A percentile compares a stretch with the other conserved stretches of the same genome.
Conservation (phyloP, 1,284 basidiomycete genomes). For the Xerocomus amazonicus region DNA sequence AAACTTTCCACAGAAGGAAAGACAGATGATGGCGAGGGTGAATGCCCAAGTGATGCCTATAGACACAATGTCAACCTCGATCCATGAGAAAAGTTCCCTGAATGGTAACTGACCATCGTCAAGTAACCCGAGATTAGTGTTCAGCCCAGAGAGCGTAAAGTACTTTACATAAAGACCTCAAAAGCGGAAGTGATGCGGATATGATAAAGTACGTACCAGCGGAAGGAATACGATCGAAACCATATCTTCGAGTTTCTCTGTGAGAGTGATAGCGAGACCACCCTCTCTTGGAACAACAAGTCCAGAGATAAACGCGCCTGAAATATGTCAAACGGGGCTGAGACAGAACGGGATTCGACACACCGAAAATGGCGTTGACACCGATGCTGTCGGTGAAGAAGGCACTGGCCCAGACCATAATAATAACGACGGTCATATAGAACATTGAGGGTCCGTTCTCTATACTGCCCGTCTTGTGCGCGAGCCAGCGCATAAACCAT, state of each 20-base stretch:
- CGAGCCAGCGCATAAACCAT: constrained; percentile 64
- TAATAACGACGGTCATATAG: constrained; percentile 75
- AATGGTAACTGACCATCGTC: constrained; percentile 48
- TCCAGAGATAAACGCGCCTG: constrained; percentile 83
- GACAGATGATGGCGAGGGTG: constrained; percentile 73
- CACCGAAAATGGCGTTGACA: constrained; percentile 86
- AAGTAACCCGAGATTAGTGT: constrained; percentile 82
- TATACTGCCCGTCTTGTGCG: constrained; percentile 73
- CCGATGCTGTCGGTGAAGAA: constrained; percentile 95
- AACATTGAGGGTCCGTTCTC: constrained; percentile 75
- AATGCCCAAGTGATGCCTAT: constrained; percentile 88
- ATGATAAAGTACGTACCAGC: constrained; percentile 45
- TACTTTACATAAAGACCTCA: constrained; percentile 48
- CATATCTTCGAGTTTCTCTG: constrained; percentile 83
- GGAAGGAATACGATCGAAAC: constrained; percentile 82
- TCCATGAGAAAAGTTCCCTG: background rate
- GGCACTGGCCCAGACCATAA: constrained; percentile 79
- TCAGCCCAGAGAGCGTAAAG: constrained; percentile 84
- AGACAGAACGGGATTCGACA: constrained; percentile 23
- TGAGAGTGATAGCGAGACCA: constrained; percentile 75
- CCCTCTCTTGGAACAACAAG: constrained; percentile 88
- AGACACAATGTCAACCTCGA: constrained; percentile 43
- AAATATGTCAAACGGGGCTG: constrained; percentile 36
- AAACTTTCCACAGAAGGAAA: constrained; percentile 86
- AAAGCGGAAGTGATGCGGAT: background rate